Evolutionary conservation across 2,329 filamentous ascomycete species (phyloP).

Genomic region (Aspergillus pseudotamarii): DNA sequence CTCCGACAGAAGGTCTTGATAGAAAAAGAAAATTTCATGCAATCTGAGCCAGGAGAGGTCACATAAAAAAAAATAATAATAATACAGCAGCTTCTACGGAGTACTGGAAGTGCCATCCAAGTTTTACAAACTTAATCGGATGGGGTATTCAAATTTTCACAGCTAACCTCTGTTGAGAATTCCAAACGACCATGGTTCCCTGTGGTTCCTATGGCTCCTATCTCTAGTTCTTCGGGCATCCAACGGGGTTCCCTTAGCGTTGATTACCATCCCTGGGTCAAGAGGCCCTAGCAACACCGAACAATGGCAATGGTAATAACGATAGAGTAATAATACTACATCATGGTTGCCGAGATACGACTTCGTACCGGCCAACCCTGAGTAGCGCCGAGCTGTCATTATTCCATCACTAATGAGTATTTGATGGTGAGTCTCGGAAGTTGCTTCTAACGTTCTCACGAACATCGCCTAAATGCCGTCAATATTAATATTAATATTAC

Average conservation of each 20-base stretch:
- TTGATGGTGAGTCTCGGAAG: neutral
- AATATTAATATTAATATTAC: neutral
- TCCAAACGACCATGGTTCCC: conserved; percentile 8
- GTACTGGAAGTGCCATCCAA: neutral
- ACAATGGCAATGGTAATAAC: conserved; percentile 4
- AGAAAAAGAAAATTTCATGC: neutral
- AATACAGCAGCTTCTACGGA: neutral
- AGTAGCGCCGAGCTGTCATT: neutral
- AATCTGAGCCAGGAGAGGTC: neutral
- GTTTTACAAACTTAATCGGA: neutral
- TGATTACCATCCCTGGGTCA: conserved; percentile 5
- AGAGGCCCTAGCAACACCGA: conserved; percentile 3
- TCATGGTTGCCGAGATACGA: conserved; percentile 5
- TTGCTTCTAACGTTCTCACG: neutral
- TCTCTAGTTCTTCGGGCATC: conserved; percentile 10
- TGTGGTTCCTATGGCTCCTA: conserved; percentile 6
- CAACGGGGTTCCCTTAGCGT: conserved; percentile 11
- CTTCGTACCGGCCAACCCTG: neutral
- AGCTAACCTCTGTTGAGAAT: conserved; percentile 7
- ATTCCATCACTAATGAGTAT: neutral
- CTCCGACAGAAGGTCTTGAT: neutral
- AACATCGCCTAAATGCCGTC: neutral
- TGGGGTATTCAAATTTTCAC: conserved; percentile 1
- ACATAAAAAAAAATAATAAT: neutral
- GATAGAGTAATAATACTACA: conserved; percentile 7